phyloP scores from a whole-genome alignment of 2,329 filamentous ascomycete species.

The Cladophialophora exuberans region DNA sequence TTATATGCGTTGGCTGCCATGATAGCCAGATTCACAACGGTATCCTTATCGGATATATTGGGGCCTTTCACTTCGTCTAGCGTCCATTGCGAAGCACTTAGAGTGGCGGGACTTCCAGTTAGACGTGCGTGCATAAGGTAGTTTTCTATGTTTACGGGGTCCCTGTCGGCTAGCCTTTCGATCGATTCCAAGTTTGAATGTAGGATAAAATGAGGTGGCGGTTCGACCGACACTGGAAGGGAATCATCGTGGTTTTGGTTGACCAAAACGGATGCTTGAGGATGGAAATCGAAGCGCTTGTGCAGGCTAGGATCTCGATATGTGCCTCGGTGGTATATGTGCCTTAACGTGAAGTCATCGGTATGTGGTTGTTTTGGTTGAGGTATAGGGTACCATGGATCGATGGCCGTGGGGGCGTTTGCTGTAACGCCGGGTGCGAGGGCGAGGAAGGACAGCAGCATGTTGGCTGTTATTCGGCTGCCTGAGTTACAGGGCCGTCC shows the following conservation, averaged over 20 bases:
- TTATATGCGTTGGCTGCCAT: conserved; percentile 93
- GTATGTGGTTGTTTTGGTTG: conserved; percentile 20
- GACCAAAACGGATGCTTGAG: conserved; percentile 52
- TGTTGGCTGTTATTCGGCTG: conserved; percentile 64
- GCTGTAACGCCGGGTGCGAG: conserved; percentile 43
- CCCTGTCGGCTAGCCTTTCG: conserved; percentile 78
- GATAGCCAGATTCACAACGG: conserved; percentile 78
- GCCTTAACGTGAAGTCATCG: conserved; percentile 65
- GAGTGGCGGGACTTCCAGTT: conserved; percentile 67
- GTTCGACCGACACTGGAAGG: conserved; percentile 49
- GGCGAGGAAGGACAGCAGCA: conserved; percentile 70
- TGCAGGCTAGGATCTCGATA: conserved; percentile 77
- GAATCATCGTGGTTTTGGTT: conserved; percentile 62
- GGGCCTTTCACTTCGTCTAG: conserved; percentile 77
- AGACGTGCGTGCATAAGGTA: conserved; percentile 74
- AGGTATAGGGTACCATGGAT: conserved; percentile 30
- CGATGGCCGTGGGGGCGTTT: conserved; percentile 25
- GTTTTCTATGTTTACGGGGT: conserved; percentile 74
- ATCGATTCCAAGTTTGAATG: conserved; percentile 71
- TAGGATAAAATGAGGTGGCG: conserved; percentile 59
- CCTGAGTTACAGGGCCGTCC: conserved; percentile 58
- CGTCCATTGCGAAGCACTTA: conserved; percentile 79
- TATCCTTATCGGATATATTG: conserved; percentile 82
- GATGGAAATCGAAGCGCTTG: conserved; percentile 64
- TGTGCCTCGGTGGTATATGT: conserved; percentile 91